phyloP scores from a whole-genome alignment of 1,284 basidiomycete genomes.

The Trichosporon coremiiforme region DNA sequence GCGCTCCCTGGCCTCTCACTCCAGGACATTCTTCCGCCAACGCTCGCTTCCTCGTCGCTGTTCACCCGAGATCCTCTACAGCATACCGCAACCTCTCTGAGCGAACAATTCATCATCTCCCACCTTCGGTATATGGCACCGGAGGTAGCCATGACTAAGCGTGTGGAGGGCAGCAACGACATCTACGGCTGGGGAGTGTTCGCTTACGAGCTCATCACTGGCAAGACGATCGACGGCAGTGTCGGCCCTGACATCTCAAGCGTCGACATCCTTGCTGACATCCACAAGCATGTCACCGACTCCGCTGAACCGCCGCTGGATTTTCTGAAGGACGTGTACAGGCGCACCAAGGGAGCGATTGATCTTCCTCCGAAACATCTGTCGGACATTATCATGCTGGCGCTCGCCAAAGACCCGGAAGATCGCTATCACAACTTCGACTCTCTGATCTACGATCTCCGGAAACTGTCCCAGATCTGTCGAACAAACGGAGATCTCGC shows the following conservation, averaged over 20 bases:
- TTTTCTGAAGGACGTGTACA: conserved; percentile 30
- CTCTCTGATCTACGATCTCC: conserved; percentile 46
- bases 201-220: conserved; percentile 48
- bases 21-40: conserved; percentile 20
- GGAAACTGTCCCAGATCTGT: conserved; percentile 37
- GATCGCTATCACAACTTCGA: conserved; percentile 46
- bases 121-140: conserved; percentile 50
- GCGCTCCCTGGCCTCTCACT: conserved; percentile 33
- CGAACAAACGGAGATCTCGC: conserved; percentile 36
- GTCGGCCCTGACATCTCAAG: conserved; percentile 33
- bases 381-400: conserved; percentile 48
- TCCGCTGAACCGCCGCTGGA: conserved; percentile 35
- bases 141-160: conserved; percentile 37
- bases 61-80: conserved; percentile 36
- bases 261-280: conserved; percentile 41
- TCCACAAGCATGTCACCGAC: conserved; percentile 43
- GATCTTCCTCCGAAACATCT: conserved; percentile 39
- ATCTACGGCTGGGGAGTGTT: conserved; percentile 50
- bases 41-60: conserved; percentile 26
- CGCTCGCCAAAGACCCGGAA: conserved; percentile 43
- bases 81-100: conserved; percentile 28
- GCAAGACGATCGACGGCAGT: conserved; percentile 41
- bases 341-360: conserved; percentile 7
- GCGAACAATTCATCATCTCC: conserved; percentile 37
- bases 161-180: conserved; percentile 37